Evolutionary conservation across 805 yeast species (phyloP).

Genomic region (Lachancea nothofagi): DNA sequence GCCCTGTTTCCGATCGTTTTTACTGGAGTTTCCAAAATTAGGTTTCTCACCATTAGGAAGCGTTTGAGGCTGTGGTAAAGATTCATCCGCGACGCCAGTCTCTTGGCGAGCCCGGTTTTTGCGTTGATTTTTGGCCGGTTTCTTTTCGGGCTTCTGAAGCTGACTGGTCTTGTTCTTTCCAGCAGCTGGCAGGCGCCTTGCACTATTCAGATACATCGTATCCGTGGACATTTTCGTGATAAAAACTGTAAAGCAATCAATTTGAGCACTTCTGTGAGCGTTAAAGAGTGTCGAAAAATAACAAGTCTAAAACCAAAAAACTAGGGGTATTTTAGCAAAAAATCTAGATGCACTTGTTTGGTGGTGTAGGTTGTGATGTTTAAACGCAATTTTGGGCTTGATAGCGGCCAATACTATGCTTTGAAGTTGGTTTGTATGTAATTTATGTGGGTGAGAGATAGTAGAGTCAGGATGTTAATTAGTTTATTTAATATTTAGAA

Average conservation of each 20-base stretch:
- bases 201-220: conserved; percentile 31
- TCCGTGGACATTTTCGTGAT: conserved; percentile 26
- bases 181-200: conserved; percentile 25
- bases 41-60: conserved; percentile 33
- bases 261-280: not conserved
- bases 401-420: too few species aligned
- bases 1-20: conserved; percentile 1
- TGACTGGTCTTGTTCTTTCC: conserved; percentile 22
- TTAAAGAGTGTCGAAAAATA: not conserved
- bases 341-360: too few species aligned
- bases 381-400: too few species aligned
- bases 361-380: too few species aligned
- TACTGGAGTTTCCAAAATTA: conserved; percentile 26
- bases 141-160: conserved; percentile 13
- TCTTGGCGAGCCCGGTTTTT: conserved; percentile 16
- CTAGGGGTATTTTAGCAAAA: too few species aligned
- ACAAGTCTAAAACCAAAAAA: too few species aligned
- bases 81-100: conserved; percentile 5
- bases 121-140: conserved; percentile 13
- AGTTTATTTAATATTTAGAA: too few species aligned
- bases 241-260: not conserved
- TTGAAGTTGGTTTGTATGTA: too few species aligned
- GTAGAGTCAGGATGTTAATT: too few species aligned
- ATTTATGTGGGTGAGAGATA: too few species aligned
- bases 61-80: conserved; percentile 24